phyloP scores from a whole-genome alignment of 805 yeast genomes.

The Candida jianshihensis region DNA sequence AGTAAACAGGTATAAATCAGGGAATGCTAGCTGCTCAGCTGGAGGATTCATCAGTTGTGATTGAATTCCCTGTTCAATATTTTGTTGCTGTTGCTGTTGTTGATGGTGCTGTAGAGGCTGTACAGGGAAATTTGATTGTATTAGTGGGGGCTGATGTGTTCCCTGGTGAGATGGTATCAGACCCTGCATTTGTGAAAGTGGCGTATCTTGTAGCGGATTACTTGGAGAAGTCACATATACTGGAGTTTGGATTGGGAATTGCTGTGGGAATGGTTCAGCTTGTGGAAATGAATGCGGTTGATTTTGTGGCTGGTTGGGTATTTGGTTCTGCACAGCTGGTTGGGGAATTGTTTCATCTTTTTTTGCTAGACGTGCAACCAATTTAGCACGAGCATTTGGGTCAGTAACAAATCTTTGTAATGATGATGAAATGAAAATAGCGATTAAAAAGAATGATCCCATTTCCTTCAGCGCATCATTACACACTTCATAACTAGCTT shows the following conservation, averaged over 20 bases:
- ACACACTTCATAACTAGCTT: conserved; percentile 26
- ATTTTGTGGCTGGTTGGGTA: too few species aligned
- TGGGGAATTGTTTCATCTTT: conserved; percentile 8
- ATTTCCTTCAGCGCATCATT: conserved; percentile 28
- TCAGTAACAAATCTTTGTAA: conserved; percentile 37
- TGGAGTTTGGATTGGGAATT: too few species aligned
- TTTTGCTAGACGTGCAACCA: conserved; percentile 13
- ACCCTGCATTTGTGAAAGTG: too few species aligned
- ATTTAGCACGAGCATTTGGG: conserved; percentile 19
- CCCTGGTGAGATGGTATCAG: too few species aligned
- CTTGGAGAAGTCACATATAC: too few species aligned
- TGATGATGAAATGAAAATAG: conserved; percentile 41
- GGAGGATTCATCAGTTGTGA: not conserved
- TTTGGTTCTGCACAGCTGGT: too few species aligned
- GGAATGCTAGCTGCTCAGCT: conserved; percentile 15
- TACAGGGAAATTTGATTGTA: not conserved
- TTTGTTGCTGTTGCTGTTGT: conserved; percentile 7
- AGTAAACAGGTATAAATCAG: conserved; percentile 23
- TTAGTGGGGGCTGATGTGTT: too few species aligned
- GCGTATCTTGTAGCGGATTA: too few species aligned
- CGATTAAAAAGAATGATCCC: conserved; percentile 48
- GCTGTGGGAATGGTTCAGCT: too few species aligned
- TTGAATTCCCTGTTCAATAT: not conserved
- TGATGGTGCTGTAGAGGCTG: conserved; percentile 6
- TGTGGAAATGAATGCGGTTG: too few species aligned